A percentile compares a stretch with the other conserved stretches of the same genome.
Conservation (phyloP, 768 basidiomycete genomes). For the Suillus lakei region DNA sequence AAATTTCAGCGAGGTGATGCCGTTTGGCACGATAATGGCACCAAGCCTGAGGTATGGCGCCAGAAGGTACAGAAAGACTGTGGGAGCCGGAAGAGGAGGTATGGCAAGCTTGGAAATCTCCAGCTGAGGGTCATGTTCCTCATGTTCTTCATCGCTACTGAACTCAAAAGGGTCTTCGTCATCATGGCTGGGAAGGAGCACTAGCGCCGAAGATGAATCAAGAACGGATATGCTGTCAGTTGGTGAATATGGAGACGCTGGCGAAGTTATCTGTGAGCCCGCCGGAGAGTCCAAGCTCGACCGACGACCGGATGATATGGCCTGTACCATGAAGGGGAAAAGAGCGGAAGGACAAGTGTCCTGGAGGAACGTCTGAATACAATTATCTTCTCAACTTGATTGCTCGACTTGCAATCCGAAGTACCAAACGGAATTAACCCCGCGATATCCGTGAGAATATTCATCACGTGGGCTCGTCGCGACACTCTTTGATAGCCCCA, state of each 20-base stretch:
- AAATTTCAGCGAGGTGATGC: slow-evolving; percentile 50
- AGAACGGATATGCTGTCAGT: slow-evolving; percentile 27
- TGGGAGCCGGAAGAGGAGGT: slow-evolving; percentile 59
- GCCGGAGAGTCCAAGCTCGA: slow-evolving; percentile 19
- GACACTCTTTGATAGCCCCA: neutral
- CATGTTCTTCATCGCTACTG: slow-evolving; percentile 48
- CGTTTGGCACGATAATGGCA: slow-evolving; percentile 62
- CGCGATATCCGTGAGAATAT: neutral
- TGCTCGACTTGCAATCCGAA: neutral
- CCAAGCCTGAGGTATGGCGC: slow-evolving; percentile 74
- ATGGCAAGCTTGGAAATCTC: slow-evolving; percentile 16
- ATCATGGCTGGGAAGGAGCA: slow-evolving; percentile 64
- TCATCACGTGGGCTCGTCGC: neutral
- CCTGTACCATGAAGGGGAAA: slow-evolving; percentile 16
- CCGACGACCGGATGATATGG: slow-evolving; percentile 10
- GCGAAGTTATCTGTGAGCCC: neutral
- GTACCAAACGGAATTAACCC: neutral
- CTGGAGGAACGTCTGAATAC: slow-evolving; percentile 4
- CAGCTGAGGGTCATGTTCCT: slow-evolving; percentile 19
- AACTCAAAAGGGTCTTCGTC: slow-evolving; percentile 40
- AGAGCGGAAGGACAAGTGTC: slow-evolving; percentile 7
- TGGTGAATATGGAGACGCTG: slow-evolving; percentile 10
- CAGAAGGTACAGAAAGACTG: slow-evolving; percentile 72
- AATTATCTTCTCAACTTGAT: neutral
- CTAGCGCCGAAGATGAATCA: slow-evolving; percentile 57